phyloP scores from a whole-genome alignment of 495 filamentous ascomycete species.

The Cenococcum geophilum region DNA sequence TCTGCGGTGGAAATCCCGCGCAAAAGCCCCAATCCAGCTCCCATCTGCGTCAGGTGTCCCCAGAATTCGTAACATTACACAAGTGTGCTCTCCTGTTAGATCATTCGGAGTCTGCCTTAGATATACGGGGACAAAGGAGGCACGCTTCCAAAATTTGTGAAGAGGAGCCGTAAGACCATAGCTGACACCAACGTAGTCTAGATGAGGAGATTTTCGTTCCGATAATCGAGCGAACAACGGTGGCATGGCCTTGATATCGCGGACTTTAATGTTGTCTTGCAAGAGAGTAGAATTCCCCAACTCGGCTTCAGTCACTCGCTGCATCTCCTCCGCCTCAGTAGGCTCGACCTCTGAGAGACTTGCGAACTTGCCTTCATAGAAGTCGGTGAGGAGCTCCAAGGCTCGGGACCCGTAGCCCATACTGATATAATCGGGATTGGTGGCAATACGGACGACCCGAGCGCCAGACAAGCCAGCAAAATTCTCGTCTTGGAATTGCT shows the following conservation, averaged over 20 bases:
- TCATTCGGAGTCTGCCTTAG: conserved; percentile 94
- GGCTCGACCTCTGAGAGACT: conserved; percentile 56
- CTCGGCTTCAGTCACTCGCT: conserved; percentile 78
- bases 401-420: conserved; percentile 96
- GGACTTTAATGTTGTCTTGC: conserved; percentile 80
- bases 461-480: conserved; percentile 92
- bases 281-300: conserved; percentile 70
- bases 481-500: conserved; percentile 97
- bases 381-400: conserved; percentile 76
- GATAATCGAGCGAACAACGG: conserved; percentile 85
- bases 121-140: conserved; percentile 84
- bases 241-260: conserved; percentile 86
- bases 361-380: conserved; percentile 91
- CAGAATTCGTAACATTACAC: conserved; percentile 87
- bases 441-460: conserved; percentile 89
- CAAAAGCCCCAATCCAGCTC: conserved; percentile 82
- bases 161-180: conserved; percentile 84
- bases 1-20: conserved; percentile 85
- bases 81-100: conserved; percentile 93
- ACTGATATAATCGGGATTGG: conserved; percentile 85
- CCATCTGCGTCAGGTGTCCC: conserved; percentile 50
- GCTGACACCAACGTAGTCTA: conserved; percentile 93
- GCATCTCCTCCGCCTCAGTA: conserved; percentile 55
- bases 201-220: conserved; percentile 68
- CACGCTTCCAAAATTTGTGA: conserved; percentile 94